phyloP scores from a whole-genome alignment of 1,284 basidiomycete species.

The Irpex sp. region DNA sequence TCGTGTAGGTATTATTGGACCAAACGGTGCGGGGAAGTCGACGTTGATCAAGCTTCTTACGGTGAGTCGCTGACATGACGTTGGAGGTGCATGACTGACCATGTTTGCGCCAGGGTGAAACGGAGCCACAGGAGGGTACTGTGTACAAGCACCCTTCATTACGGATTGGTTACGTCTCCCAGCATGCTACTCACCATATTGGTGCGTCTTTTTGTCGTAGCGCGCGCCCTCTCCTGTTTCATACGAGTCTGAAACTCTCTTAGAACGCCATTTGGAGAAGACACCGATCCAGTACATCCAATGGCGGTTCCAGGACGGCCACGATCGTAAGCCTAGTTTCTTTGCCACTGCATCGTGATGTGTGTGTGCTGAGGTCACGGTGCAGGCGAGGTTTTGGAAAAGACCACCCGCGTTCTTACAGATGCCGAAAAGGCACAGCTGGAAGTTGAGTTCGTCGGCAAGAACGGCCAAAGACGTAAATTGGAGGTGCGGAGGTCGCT shows the following conservation, averaged over 20 bases:
- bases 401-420: constrained; percentile 88
- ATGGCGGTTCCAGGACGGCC: constrained; percentile 99
- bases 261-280: constrained; percentile 91
- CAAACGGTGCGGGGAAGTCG: constrained; percentile 92
- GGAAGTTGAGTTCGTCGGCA: constrained; percentile 89
- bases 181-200: constrained; percentile 96
- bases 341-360: constrained; percentile 7
- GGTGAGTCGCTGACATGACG: constrained; percentile 34
- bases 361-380: constrained; percentile 11
- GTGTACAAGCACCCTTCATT: constrained; percentile 97
- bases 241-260: constrained; percentile 13
- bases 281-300: constrained; percentile 95
- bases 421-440: constrained; percentile 82
- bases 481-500: constrained; percentile 63
- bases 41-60: constrained; percentile 98
- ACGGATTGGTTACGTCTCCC: constrained; percentile 96
- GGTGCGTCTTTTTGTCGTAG: constrained; percentile 35
- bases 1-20: constrained; percentile 88
- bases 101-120: constrained; percentile 69
- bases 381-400: constrained; percentile 85
- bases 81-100: background rate
- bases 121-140: constrained; percentile 86
- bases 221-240: background rate
- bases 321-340: constrained; percentile 72
- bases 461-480: constrained; percentile 89